Evolutionary conservation across 2,329 filamentous ascomycete species (phyloP), one percentile per base, ranked within the genome.

Genomic region (Huntiella abstrusa): DNA sequence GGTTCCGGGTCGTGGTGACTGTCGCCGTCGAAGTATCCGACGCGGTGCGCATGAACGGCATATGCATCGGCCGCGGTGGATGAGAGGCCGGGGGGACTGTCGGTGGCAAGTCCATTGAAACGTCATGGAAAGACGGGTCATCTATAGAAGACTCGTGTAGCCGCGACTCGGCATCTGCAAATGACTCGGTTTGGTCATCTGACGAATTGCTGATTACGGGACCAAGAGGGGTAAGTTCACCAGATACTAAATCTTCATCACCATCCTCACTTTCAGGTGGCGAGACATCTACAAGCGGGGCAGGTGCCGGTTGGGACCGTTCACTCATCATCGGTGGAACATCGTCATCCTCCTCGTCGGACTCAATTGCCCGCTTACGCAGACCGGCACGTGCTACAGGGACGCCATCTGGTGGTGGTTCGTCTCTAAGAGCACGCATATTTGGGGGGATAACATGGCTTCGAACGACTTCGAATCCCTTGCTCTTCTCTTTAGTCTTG

Each of bases 401-500:
- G 34, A 78, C 74, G 2, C 75, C 76, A 54, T 79, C 73, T 0
- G 74, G 74, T 1, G 73, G 83, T 1, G 76, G 72, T 44, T 83
- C 81, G 49, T 80, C 68, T 36, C 73, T 75, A 49, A 75, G 70
- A 28, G 73, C 68, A 22, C 44, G 49, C 49, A 49, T 46, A 34
- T 51, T 39, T 17, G 82, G 80, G 2, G 86, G 86, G 66, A 91
- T 86, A 47, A 87, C 75, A 5, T 85, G 75, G 58, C 87, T 95
- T 55, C 91, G 70, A 12, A 98, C 88, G 4, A 98, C 91, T 59
- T 96, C 91, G 54, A 98, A 98, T 0, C 91, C 91, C 61, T 96
- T 96, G 53, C 80, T 80, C 61, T 92, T 93, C 53, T 95, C 88
- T 58, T 94, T 95, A 5, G 78, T 85, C 63, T 92, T 93, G 12